Evolutionary conservation across 1,284 basidiomycete species (phyloP).

Genomic region (Singerocomus rubriflavus): DNA sequence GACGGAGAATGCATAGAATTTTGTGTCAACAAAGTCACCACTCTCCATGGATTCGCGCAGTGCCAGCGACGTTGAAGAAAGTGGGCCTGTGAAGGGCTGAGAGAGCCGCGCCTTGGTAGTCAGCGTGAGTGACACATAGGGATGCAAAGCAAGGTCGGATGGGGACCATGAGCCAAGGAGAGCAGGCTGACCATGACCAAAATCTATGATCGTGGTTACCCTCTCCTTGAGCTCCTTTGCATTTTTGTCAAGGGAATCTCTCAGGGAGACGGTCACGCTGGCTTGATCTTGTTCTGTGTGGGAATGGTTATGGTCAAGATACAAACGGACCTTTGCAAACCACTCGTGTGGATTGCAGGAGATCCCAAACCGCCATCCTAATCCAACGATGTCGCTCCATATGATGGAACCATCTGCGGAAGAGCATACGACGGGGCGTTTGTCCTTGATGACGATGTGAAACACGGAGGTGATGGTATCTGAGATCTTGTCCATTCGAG

Average conservation of each 20-base stretch:
- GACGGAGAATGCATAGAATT: conserved; percentile 30
- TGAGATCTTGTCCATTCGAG: conserved; percentile 26
- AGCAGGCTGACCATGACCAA: conserved; percentile 26
- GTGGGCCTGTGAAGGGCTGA: conserved; percentile 13
- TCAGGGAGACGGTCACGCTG: conserved; percentile 13
- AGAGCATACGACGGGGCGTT: conserved; percentile 18
- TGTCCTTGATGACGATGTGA: conserved; percentile 24
- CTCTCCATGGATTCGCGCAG: conserved; percentile 25
- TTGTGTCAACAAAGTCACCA: conserved; percentile 30
- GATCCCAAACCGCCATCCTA: conserved; percentile 31
- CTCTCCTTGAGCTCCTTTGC: conserved; percentile 12
- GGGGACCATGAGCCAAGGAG: conserved; percentile 27
- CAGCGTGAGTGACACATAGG: conserved; percentile 25
- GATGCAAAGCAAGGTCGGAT: conserved; percentile 11
- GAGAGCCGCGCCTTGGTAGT: conserved; percentile 18
- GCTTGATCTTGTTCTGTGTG: conserved; percentile 25
- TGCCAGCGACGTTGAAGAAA: conserved; percentile 18
- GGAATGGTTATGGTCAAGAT: conserved; percentile 29
- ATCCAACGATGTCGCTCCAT: conserved; percentile 30
- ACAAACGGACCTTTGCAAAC: conserved; percentile 26
- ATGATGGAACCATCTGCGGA: conserved; percentile 5
- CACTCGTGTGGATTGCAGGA: conserved; percentile 18
- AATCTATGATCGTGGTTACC: conserved; percentile 19
- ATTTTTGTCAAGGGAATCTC: neutral
- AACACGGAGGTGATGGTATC: conserved; percentile 29